Conservation (phyloP, 2,329 filamentous ascomycete species). For the Diaporthe destruens region DNA sequence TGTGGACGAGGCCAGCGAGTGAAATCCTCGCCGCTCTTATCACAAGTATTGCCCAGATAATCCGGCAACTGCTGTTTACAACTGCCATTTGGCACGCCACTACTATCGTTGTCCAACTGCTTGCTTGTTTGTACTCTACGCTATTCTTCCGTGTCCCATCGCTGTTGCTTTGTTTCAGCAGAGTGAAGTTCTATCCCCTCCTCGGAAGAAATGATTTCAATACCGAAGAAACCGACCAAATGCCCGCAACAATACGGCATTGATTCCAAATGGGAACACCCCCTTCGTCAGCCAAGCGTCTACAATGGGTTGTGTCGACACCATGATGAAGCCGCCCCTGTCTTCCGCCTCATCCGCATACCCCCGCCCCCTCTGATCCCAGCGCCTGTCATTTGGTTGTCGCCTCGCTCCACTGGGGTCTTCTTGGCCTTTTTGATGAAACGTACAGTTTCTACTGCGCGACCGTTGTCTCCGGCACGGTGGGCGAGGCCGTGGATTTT, state of each 20-base stretch:
- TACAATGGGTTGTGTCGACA: too few species aligned
- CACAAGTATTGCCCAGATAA: background rate
- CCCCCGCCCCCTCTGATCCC: background rate
- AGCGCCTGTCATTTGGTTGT: background rate
- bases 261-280: background rate
- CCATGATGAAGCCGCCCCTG: too few species aligned
- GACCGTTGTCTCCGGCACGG: background rate
- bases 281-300: too few species aligned
- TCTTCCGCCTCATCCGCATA: background rate
- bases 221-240: background rate
- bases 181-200: background rate
- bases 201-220: background rate
- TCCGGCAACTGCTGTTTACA: background rate
- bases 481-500: background rate
- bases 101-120: background rate
- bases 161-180: background rate
- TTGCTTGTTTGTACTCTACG: constrained; percentile 20
- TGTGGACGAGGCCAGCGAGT: background rate
- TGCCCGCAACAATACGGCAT: background rate
- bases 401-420: background rate
- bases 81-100: background rate
- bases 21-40: background rate
- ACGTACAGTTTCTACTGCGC: background rate
- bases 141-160: background rate
- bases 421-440: background rate